A percentile compares a stretch with the other conserved stretches of the same genome.
These are phyloP conservation scores for Tolypocladium paradoxum DNA, from an alignment of 2,329 filamentous ascomycete species.

Conservation along the genomic window DNA sequence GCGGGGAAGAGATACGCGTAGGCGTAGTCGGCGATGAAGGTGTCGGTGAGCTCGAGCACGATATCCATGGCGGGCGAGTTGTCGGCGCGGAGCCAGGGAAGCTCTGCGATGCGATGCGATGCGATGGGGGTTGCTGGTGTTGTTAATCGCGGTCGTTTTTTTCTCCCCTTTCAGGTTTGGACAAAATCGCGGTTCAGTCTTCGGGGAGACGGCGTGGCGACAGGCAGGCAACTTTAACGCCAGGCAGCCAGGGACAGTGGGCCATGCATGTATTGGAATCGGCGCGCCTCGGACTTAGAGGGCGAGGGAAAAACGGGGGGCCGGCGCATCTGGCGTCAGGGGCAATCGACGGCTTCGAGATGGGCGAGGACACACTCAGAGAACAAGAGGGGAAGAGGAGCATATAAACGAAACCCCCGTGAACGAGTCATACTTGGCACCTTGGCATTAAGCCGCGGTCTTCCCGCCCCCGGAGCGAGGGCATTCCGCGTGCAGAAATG, in stretches of 20 bases:
- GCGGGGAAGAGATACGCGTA: constrained; percentile 65
- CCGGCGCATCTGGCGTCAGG: neutral
- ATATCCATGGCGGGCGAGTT: constrained; percentile 63
- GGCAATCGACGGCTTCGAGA: neutral
- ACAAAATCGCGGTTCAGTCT: neutral
- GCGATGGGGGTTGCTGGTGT: neutral
- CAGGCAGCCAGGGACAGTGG: neutral
- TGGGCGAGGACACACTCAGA: neutral
- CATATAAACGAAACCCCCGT: neutral
- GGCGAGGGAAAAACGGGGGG: neutral
- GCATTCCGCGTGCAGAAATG: constrained; percentile 2
- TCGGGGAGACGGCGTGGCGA: neutral
- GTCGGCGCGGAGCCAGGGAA: neutral
- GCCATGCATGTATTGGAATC: neutral
- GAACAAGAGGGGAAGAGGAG: neutral
- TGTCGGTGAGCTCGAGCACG: constrained; percentile 76
- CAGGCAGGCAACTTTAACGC: neutral
- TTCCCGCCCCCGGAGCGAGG: constrained; percentile 1
- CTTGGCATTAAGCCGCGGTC: too few species aligned
- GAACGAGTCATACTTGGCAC: too few species aligned
- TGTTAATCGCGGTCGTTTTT: neutral
- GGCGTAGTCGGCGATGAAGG: constrained; percentile 66
- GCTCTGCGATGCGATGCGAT: neutral
- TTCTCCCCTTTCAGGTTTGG: neutral
- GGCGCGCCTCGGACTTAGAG: neutral